Evolutionary conservation across 2,329 filamentous ascomycete genomes (phyloP).

Genomic region (Apiospora saccharicola): DNA sequence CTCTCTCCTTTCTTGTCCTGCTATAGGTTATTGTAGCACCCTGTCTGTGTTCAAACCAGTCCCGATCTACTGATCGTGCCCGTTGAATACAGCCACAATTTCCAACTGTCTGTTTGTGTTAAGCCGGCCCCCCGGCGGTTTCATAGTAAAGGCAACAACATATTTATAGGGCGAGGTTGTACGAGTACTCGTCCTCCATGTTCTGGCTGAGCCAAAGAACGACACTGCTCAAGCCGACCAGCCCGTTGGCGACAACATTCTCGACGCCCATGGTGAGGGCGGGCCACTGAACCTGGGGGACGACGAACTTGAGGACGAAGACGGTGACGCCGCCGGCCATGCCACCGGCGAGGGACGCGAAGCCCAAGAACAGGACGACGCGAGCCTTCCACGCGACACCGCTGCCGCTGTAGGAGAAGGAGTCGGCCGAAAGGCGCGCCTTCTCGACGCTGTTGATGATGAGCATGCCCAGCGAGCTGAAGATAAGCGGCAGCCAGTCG

Average conservation of each 20-base stretch:
- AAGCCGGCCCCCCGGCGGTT: not conserved
- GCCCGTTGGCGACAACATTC: slow-evolving; percentile 70
- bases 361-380: slow-evolving; percentile 72
- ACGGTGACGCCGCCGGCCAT: slow-evolving; percentile 75
- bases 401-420: slow-evolving; percentile 67
- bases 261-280: slow-evolving; percentile 70
- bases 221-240: slow-evolving; percentile 69
- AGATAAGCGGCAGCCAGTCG: slow-evolving; percentile 75
- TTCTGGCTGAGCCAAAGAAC: slow-evolving; percentile 75
- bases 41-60: not conserved
- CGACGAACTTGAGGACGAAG: slow-evolving; percentile 70
- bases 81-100: not conserved
- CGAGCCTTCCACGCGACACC: slow-evolving; percentile 74
- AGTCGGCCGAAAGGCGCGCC: slow-evolving; percentile 68
- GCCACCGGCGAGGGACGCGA: slow-evolving; percentile 69
- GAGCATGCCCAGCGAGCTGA: slow-evolving; percentile 72
- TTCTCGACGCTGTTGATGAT: slow-evolving; percentile 77
- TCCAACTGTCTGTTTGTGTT: not conserved
- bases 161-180: slow-evolving; percentile 67
- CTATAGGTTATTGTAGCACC: not conserved
- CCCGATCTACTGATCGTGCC: not conserved
- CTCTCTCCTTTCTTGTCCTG: not conserved
- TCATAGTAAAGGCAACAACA: not conserved
- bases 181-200: slow-evolving; percentile 76
- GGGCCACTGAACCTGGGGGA: slow-evolving; percentile 64